phyloP scores from a whole-genome alignment of 2,329 filamentous ascomycete genomes.

The Fusarium lateritium region DNA sequence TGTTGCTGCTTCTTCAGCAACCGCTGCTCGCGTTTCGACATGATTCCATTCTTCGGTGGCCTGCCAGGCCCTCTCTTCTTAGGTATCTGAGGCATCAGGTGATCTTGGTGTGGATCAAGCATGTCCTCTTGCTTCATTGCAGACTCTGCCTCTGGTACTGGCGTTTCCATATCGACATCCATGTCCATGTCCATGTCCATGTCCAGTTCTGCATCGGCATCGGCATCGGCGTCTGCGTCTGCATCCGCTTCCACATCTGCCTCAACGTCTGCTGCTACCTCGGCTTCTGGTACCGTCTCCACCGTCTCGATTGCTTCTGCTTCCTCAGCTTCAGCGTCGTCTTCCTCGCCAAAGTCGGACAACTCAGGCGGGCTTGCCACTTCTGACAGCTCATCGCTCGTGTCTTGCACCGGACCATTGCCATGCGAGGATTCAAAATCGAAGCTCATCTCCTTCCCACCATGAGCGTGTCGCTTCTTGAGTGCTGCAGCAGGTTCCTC shows the following conservation, averaged over 20 bases:
- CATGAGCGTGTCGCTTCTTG: slow-evolving; percentile 66
- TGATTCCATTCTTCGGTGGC: slow-evolving; percentile 85
- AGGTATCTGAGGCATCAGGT: slow-evolving; percentile 61
- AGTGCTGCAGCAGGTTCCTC: slow-evolving; percentile 60
- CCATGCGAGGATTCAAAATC: slow-evolving; percentile 77
- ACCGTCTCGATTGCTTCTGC: slow-evolving; percentile 41
- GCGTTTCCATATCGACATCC: slow-evolving; percentile 39
- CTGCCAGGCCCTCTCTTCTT: slow-evolving; percentile 84
- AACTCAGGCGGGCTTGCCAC: slow-evolving; percentile 60
- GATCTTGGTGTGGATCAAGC: slow-evolving; percentile 52
- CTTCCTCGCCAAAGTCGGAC: slow-evolving; percentile 57
- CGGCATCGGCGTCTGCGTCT: slow-evolving; percentile 16
- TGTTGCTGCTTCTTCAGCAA: slow-evolving; percentile 71
- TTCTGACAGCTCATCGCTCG: slow-evolving; percentile 67
- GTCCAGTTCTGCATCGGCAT: slow-evolving; percentile 44
- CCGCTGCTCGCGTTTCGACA: slow-evolving; percentile 83
- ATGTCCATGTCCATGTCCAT: slow-evolving; percentile 45
- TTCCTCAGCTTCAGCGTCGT: slow-evolving; percentile 50
- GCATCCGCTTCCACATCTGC: slow-evolving; percentile 31
- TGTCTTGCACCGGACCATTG: slow-evolving; percentile 69
- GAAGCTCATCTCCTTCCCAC: slow-evolving; percentile 80
- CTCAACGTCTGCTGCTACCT: slow-evolving; percentile 49
- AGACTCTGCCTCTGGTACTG: slow-evolving; percentile 43
- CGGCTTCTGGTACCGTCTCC: slow-evolving; percentile 49
- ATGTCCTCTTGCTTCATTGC: slow-evolving; percentile 51